Evolutionary conservation across 2,329 filamentous ascomycete genomes (phyloP).

Genomic region (Penicillium sp.): DNA sequence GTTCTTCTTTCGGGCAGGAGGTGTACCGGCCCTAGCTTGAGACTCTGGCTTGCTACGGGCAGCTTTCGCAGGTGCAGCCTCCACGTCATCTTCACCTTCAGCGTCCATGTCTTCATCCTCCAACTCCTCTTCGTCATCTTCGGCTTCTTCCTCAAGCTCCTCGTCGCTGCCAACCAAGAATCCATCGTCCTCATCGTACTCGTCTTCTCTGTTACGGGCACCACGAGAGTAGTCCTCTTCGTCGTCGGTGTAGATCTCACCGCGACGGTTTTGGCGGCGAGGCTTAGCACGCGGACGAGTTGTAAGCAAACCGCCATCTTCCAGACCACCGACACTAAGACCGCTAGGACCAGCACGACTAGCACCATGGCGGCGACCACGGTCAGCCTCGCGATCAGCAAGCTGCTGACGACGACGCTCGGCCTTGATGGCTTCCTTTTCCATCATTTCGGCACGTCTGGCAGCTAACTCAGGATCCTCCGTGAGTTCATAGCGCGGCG

Average conservation of each 20-base stretch:
- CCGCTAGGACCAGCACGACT: conserved; percentile 49
- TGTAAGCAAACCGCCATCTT: conserved; percentile 52
- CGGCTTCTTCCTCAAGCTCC: conserved; percentile 47
- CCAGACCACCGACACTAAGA: conserved; percentile 56
- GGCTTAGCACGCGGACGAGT: conserved; percentile 42
- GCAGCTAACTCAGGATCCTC: conserved; percentile 63
- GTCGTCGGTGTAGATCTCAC: conserved; percentile 50
- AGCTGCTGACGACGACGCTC: conserved; percentile 56
- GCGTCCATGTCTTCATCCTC: conserved; percentile 48
- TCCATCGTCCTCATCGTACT: conserved; percentile 78
- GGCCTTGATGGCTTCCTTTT: conserved; percentile 57
- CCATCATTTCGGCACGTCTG: conserved; percentile 58
- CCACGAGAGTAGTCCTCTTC: conserved; percentile 49
- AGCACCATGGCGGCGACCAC: conserved; percentile 50
- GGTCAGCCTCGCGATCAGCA: conserved; percentile 54
- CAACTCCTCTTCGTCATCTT: conserved; percentile 43
- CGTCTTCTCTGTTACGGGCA: conserved; percentile 64
- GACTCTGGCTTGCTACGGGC: conserved; percentile 28
- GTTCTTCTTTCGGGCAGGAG: conserved; percentile 46
- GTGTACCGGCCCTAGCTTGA: conserved; percentile 29
- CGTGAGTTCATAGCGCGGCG: conserved; percentile 57
- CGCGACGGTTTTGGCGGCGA: conserved; percentile 44
- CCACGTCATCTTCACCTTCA: conserved; percentile 43
- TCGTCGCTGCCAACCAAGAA: conserved; percentile 62
- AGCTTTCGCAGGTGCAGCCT: conserved; percentile 28